phyloP scores from a whole-genome alignment of 2,329 filamentous ascomycete species.

The Colletotrichum orbiculare region DNA sequence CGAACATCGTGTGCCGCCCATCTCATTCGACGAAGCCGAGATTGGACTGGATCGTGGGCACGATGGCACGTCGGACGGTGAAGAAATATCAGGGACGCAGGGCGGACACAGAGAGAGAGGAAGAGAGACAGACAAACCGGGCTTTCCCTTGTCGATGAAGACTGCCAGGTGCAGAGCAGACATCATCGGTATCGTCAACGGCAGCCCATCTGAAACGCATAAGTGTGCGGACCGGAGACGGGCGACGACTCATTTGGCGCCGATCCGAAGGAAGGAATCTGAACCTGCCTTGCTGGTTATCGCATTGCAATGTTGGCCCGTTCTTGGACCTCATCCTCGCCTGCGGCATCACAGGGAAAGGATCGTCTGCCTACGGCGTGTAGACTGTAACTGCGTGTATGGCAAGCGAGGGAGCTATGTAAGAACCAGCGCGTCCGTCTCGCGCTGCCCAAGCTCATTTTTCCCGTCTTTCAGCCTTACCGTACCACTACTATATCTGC shows the following conservation, averaged over 20 bases:
- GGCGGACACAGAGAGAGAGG: too few species aligned
- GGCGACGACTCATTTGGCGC: slow-evolving; percentile 20
- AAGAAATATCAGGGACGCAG: slow-evolving; percentile 1
- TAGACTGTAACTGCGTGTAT: too few species aligned
- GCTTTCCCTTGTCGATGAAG: too few species aligned
- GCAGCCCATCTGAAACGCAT: slow-evolving; percentile 25
- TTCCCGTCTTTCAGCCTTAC: neutral
- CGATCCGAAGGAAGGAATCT: slow-evolving; percentile 5
- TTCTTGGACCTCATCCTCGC: slow-evolving; percentile 1
- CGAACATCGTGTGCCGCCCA: neutral
- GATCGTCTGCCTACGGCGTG: neutral
- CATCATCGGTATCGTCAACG: slow-evolving; percentile 9
- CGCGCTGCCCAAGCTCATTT: neutral
- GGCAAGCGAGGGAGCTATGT: too few species aligned
- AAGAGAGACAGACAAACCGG: neutral
- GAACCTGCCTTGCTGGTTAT: too few species aligned
- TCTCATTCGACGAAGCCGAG: neutral
- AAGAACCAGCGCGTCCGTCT: too few species aligned
- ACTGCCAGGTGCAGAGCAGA: neutral
- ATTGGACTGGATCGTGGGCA: slow-evolving; percentile 15
- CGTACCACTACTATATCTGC: neutral
- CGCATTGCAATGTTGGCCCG: neutral
- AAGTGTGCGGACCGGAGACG: slow-evolving; percentile 18
- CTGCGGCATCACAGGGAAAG: neutral
- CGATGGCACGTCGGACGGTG: slow-evolving; percentile 8